Conservation (phyloP, 495 filamentous ascomycete species). For the Collariella sp. region DNA sequence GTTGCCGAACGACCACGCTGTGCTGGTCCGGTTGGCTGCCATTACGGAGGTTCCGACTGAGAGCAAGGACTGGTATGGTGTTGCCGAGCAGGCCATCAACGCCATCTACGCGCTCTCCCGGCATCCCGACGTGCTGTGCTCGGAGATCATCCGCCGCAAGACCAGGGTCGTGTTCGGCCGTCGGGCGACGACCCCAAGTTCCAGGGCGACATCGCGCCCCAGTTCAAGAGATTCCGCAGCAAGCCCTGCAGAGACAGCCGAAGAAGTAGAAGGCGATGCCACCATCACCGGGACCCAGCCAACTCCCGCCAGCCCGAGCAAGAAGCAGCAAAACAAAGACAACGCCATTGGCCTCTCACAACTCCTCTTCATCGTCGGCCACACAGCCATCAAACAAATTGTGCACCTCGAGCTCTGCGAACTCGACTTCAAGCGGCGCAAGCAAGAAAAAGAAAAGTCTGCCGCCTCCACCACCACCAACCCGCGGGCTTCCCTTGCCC, state of each 20-base stretch:
- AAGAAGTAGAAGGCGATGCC: constrained; percentile 23
- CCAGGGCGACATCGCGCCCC: background rate
- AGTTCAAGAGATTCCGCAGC: constrained; percentile 8
- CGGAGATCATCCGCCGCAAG: constrained; percentile 81
- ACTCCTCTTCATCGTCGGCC: constrained; percentile 88
- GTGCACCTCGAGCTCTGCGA: constrained; percentile 99
- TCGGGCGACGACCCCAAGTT: background rate
- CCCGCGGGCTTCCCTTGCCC: constrained; percentile 23
- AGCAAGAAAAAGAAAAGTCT: constrained; percentile 86
- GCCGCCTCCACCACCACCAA: constrained; percentile 32
- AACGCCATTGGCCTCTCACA: constrained; percentile 73
- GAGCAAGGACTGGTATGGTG: constrained; percentile 92
- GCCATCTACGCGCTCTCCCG: constrained; percentile 94
- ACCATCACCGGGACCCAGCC: constrained; percentile 19
- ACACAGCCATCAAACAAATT: constrained; percentile 97
- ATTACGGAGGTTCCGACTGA: constrained; percentile 77
- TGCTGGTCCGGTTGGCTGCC: constrained; percentile 68
- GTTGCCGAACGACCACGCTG: constrained; percentile 84
- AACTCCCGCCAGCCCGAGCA: constrained; percentile 28
- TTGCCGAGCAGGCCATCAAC: constrained; percentile 94
- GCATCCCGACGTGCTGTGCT: constrained; percentile 88
- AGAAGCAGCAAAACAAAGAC: constrained; percentile 45
- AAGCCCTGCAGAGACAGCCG: constrained; percentile 19
- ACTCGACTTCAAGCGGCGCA: constrained; percentile 92
- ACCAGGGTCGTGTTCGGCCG: constrained; percentile 68